These are phyloP conservation scores for Crepidotus sp. DNA, from an alignment of 1,284 basidiomycete genomes.

Conservation along the genomic window DNA sequence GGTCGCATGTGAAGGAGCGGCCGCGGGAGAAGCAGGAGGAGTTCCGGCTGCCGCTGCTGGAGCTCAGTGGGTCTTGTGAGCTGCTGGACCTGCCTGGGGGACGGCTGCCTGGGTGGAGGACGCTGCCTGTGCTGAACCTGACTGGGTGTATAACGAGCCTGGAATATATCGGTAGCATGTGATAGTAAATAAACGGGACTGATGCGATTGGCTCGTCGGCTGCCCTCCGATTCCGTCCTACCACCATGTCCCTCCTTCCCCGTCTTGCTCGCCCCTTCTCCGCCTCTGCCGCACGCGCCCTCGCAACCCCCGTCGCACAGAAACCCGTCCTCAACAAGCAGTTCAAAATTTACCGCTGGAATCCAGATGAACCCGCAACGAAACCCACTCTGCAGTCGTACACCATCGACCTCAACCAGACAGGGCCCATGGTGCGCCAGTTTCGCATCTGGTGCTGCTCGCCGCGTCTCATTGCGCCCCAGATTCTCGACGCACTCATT, in stretches of 20 bases:
- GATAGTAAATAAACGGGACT: background rate
- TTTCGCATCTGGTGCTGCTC: too few relatives aligned
- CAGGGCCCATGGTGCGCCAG: slow-evolving; percentile 90
- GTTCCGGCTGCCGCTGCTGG: slow-evolving; percentile 65
- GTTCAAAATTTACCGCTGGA: slow-evolving; percentile 98
- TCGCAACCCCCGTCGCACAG: slow-evolving; percentile 36
- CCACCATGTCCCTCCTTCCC: slow-evolving; percentile 13
- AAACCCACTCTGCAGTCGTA: slow-evolving; percentile 92
- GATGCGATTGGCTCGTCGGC: background rate
- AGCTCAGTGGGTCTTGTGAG: slow-evolving; percentile 22
- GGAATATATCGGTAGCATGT: background rate
- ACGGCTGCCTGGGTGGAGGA: slow-evolving; percentile 42
- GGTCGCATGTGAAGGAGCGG: slow-evolving; percentile 62
- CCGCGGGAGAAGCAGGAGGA: slow-evolving; percentile 50
- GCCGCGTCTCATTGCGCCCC: slow-evolving; percentile 1
- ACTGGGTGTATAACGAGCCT: slow-evolving; percentile 33
- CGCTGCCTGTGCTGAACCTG: slow-evolving; percentile 61
- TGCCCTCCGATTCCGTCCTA: background rate
- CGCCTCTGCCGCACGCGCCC: slow-evolving; percentile 30
- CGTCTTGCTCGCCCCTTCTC: slow-evolving; percentile 30
- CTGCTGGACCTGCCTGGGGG: slow-evolving; percentile 38
- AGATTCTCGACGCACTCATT: slow-evolving; percentile 88
- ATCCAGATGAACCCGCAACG: slow-evolving; percentile 89
- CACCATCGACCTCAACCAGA: slow-evolving; percentile 88
- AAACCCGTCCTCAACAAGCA: slow-evolving; percentile 61